Base-by-base conservation (phyloP, 768 basidiomycete genomes). In the Naganishia vaughanmartiniae region DNA sequence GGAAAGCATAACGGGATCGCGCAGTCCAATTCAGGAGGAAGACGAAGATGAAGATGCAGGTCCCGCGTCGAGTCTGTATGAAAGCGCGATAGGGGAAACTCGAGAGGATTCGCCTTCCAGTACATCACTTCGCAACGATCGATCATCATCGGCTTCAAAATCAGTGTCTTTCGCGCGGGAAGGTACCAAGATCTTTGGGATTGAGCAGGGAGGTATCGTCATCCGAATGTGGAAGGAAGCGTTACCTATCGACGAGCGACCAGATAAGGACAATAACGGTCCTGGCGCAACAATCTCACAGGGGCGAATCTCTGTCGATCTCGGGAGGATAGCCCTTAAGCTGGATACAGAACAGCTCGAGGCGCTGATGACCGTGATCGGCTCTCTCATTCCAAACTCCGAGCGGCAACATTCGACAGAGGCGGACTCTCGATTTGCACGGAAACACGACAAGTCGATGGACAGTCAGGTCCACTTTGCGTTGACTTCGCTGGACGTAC, bases 191-290 rank as follows among this genome's bases (percentile, higher is more conserved):
- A 63, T 63, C 21, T 63, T 63, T 45, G 60, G 60, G 4, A 26
- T 63, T 0, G 42, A 30, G 24, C 19, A 36, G 33, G 42, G 19
- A 26, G 24, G 39, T 2, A 45, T 63, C 42, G 60, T 63, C 60
- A 45, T 63, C 39, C 60, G 46, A 26, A 63, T 63, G 60, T 63
- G 60, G 60, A 63, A 63, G 42, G 60, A 63, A 21, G n/a, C 48
- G 24, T 51, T 24, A 51, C 36, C 39, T 36, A 19, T 45, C 60
- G 42, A 26, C 24, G 26, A 6, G 36, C 10, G 92, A 77, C 86
- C 89, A 74, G 92, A 90, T 74, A 89, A 89, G 4, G 73, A 89
- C 26, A 89, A 89, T 12, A 72, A 75, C 21, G 42, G 73, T 4
- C 60, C 73, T 53, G 58, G 51, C 17, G 30, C 70, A 24, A 70